Evolutionary conservation across 768 basidiomycete species (phyloP).

Genomic region (Mycena floridula): DNA sequence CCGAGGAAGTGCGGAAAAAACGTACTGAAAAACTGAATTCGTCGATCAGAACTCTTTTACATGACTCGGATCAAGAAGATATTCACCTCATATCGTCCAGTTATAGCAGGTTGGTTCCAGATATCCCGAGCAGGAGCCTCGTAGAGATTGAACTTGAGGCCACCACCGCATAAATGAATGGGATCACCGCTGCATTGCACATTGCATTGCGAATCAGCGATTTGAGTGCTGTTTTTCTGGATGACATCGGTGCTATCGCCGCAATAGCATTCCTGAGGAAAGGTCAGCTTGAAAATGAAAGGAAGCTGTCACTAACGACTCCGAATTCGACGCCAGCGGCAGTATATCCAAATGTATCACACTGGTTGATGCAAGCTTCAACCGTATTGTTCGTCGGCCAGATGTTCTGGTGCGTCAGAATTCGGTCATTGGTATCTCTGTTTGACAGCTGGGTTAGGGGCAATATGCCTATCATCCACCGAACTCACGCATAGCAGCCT

Average conservation of each 20-base stretch:
- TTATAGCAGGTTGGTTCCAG: slow-evolving; percentile 63
- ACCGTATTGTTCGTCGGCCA: slow-evolving; percentile 60
- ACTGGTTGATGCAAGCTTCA: slow-evolving; percentile 58
- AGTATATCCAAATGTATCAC: slow-evolving; percentile 64
- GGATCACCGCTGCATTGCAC: slow-evolving; percentile 67
- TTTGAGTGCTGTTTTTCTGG: slow-evolving; percentile 18
- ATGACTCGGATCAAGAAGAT: neutral
- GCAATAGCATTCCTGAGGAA: slow-evolving; percentile 54
- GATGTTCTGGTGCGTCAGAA: slow-evolving; percentile 58
- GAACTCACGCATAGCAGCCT: slow-evolving; percentile 58
- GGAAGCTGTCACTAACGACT: too few relatives aligned
- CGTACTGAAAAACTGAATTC: slow-evolving; percentile 8
- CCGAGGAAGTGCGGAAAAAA: neutral
- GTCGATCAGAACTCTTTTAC: neutral
- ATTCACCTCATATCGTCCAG: slow-evolving; percentile 61
- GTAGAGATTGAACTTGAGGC: slow-evolving; percentile 35
- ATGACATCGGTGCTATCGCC: slow-evolving; percentile 58
- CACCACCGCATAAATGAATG: slow-evolving; percentile 60
- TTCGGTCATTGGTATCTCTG: slow-evolving; percentile 20
- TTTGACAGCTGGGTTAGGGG: neutral
- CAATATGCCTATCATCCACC: neutral
- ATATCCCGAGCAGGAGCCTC: slow-evolving; percentile 46
- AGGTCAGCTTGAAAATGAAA: neutral
- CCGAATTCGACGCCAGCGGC: slow-evolving; percentile 58
- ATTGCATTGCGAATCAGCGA: slow-evolving; percentile 36